These are phyloP conservation scores for Taphrina betulina DNA, from an alignment of 1,139 yeast species.

Conservation along the genomic window DNA sequence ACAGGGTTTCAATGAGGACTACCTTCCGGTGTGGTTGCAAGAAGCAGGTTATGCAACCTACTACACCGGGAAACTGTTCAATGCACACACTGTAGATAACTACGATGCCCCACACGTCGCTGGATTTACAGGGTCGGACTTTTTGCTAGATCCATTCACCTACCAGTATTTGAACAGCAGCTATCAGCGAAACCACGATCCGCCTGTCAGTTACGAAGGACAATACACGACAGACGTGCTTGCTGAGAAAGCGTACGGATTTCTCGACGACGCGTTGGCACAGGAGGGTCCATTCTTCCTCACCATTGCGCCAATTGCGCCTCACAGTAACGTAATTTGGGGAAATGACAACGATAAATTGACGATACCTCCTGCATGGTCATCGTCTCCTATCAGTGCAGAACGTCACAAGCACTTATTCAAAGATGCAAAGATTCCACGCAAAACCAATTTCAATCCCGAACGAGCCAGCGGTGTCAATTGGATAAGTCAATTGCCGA, in stretches of 20 bases:
- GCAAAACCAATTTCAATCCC: constrained; percentile 31
- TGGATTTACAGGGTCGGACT: constrained; percentile 27
- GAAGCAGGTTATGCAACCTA: constrained; percentile 34
- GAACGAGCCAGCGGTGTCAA: constrained; percentile 33
- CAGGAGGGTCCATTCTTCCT: constrained; percentile 29
- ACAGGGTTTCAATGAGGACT: constrained; percentile 30
- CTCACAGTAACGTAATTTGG: constrained; percentile 15
- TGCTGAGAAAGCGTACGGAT: constrained; percentile 24
- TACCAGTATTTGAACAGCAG: constrained; percentile 28
- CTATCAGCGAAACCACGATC: constrained; percentile 26
- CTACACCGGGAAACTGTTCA: constrained; percentile 32
- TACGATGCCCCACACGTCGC: constrained; percentile 20
- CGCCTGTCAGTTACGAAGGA: constrained; percentile 19
- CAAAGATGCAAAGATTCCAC: constrained; percentile 30
- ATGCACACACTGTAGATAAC: constrained; percentile 24
- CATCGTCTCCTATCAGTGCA: constrained; percentile 17
- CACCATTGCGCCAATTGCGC: constrained; percentile 26
- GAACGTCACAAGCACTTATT: constrained; percentile 29
- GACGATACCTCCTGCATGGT: constrained; percentile 1
- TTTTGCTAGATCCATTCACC: constrained; percentile 31
- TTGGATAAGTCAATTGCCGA: constrained; percentile 46
- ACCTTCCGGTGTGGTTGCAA: constrained; percentile 31
- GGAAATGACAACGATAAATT: not conserved
- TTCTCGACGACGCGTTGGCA: constrained; percentile 20
- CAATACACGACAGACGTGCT: constrained; percentile 28